phyloP scores from a whole-genome alignment of 2,329 filamentous ascomycete genomes.

The Periconia macrospinosa region DNA sequence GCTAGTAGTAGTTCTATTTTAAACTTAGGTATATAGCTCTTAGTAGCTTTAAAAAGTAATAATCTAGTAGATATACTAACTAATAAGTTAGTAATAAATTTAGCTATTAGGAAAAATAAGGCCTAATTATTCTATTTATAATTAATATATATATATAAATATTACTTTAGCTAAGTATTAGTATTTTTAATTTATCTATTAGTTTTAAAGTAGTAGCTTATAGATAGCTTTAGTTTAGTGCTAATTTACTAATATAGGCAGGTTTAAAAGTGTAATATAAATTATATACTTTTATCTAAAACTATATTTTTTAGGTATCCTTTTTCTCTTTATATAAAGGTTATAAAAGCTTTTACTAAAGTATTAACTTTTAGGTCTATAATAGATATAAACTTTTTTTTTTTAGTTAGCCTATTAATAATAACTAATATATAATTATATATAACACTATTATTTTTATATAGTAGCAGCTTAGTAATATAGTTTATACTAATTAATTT shows the following conservation, averaged over 20 bases:
- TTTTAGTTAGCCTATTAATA: too few relatives aligned
- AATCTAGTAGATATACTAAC: background rate
- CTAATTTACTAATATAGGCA: background rate
- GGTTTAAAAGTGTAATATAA: background rate
- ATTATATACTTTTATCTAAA: background rate
- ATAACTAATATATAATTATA: too few relatives aligned
- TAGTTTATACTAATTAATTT: background rate
- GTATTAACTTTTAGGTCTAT: background rate
- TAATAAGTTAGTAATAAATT: background rate
- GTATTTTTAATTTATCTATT: background rate
- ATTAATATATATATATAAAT: background rate
- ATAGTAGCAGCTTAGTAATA: too few relatives aligned
- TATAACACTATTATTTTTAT: too few relatives aligned
- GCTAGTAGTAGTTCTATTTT: background rate
- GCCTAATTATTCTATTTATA: background rate
- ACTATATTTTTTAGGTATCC: background rate
- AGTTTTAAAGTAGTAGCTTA: conserved; percentile 3
- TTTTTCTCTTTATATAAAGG: background rate
- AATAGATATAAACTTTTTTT: too few relatives aligned
- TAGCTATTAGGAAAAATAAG: background rate
- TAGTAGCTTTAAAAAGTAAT: background rate
- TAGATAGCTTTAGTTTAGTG: background rate
- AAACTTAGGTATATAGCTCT: background rate
- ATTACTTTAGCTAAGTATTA: background rate
- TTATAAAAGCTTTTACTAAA: background rate